These are phyloP conservation scores for Tolypocladium album DNA, from an alignment of 2,329 filamentous ascomycete genomes.

Conservation along the genomic window DNA sequence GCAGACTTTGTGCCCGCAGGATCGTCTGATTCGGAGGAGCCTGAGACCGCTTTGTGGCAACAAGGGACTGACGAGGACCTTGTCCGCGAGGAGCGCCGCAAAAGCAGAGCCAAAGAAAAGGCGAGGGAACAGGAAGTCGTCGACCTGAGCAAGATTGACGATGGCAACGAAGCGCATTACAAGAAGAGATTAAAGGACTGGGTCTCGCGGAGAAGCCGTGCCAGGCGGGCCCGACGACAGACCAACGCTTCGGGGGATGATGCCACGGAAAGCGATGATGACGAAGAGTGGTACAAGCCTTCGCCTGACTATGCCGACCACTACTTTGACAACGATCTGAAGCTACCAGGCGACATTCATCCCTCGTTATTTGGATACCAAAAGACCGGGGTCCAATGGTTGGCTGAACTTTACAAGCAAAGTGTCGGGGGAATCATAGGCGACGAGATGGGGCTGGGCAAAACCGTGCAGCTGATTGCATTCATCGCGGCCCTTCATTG, in stretches of 20 bases:
- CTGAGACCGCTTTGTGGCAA: conserved; percentile 24
- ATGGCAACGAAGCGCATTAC: conserved; percentile 79
- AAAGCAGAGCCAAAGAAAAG: conserved; percentile 28
- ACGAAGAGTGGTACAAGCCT: conserved; percentile 68
- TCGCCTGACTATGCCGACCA: conserved; percentile 76
- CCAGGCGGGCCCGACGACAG: conserved; percentile 27
- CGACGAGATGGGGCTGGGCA: conserved; percentile 98
- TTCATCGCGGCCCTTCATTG: conserved; percentile 89
- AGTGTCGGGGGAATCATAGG: conserved; percentile 89
- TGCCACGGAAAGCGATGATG: conserved; percentile 30
- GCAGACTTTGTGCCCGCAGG: conserved; percentile 34
- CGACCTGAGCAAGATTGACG: conserved; percentile 58
- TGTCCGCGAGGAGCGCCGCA: conserved; percentile 26
- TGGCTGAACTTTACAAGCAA: conserved; percentile 84
- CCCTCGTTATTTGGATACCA: conserved; percentile 93
- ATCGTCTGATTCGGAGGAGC: conserved; percentile 19
- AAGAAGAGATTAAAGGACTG: conserved; percentile 65
- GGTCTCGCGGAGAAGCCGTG: conserved; percentile 42
- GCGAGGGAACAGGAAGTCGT: conserved; percentile 27
- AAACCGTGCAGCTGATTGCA: conserved; percentile 64
- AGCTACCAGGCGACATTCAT: conserved; percentile 83
- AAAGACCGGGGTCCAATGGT: conserved; percentile 93
- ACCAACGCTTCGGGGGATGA: conserved; percentile 20
- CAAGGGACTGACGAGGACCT: conserved; percentile 28
- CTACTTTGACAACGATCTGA: conserved; percentile 62